Percentiles rank a stretch among this genome's conserved stretches.
phyloP scores from a whole-genome alignment of 164 flowering plant genomes.

The Pachysandra terminalis region DNA sequence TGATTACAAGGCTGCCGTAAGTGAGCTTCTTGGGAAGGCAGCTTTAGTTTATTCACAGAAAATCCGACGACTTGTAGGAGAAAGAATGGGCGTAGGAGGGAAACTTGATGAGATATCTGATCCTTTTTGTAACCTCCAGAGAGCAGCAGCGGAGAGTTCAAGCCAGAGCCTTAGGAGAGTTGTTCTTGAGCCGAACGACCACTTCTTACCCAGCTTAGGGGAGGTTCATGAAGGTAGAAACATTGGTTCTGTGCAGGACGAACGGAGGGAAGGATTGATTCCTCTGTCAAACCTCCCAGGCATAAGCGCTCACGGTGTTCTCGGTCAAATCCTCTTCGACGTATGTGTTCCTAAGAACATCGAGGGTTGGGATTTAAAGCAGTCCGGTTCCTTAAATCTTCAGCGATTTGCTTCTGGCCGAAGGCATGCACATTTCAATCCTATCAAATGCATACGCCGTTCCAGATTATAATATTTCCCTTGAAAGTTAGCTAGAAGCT shows the following conservation, averaged over 20 bases:
- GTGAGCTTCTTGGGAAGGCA: slow-evolving; percentile 73
- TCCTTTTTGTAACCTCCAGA: slow-evolving; percentile 36
- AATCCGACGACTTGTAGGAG: slow-evolving; percentile 43
- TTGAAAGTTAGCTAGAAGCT: too few species aligned
- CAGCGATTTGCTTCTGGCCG: slow-evolving; percentile 29
- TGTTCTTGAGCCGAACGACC: slow-evolving; percentile 55
- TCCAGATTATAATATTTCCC: too few species aligned
- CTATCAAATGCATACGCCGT: slow-evolving; percentile 82
- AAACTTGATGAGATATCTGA: slow-evolving; percentile 36
- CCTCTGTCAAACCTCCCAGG: slow-evolving; percentile 50
- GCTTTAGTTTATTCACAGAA: slow-evolving; percentile 47
- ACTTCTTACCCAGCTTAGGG: slow-evolving; percentile 54
- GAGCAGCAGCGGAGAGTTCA: slow-evolving; percentile 49
- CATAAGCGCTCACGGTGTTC: slow-evolving; percentile 67
- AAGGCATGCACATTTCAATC: slow-evolving; percentile 55
- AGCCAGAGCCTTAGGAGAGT: slow-evolving; percentile 47
- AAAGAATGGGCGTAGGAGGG: slow-evolving; percentile 35
- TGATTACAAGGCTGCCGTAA: slow-evolving; percentile 75
- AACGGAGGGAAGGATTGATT: slow-evolving; percentile 42
- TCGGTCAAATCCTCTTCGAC: slow-evolving; percentile 85
- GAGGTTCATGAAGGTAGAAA: slow-evolving; percentile 52
- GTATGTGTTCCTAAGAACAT: slow-evolving; percentile 82
- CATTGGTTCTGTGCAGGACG: slow-evolving; percentile 51
- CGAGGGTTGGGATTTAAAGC: slow-evolving; percentile 81
- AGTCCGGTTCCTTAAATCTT: slow-evolving; percentile 30